These are phyloP conservation scores for Saturnispora diversa DNA, from an alignment of 805 yeast species.

Conservation along the genomic window DNA sequence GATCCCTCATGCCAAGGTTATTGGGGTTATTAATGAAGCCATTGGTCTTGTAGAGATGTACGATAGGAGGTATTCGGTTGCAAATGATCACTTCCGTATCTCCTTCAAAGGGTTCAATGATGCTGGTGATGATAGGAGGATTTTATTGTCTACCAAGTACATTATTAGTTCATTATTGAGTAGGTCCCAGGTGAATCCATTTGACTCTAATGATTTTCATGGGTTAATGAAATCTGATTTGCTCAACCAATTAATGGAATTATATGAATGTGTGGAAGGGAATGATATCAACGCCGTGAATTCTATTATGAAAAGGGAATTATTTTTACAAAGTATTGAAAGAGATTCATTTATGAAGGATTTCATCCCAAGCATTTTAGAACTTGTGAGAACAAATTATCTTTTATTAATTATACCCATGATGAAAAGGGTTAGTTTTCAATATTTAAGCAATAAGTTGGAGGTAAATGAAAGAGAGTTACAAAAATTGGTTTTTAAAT, in stretches of 20 bases:
- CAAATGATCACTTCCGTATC: constrained; percentile 42
- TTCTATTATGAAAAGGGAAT: constrained; percentile 13
- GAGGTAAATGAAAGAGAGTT: constrained; percentile 17
- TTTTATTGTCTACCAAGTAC: constrained; percentile 50
- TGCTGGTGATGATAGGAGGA: constrained; percentile 54
- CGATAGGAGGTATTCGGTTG: constrained; percentile 49
- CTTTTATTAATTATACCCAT: constrained; percentile 18
- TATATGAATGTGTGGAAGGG: constrained; percentile 24
- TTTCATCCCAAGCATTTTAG: constrained; percentile 23
- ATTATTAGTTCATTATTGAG: constrained; percentile 54
- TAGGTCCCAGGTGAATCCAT: constrained; percentile 62
- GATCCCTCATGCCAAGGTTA: constrained; percentile 65
- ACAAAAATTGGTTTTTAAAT: constrained; percentile 21
- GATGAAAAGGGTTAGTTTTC: constrained; percentile 21
- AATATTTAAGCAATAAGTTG: constrained; percentile 17
- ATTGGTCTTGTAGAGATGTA: constrained; percentile 64
- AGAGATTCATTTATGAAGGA: constrained; percentile 16
- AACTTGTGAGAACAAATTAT: constrained; percentile 21
- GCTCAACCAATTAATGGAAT: constrained; percentile 20
- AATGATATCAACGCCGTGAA: constrained; percentile 22
- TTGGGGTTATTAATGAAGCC: constrained; percentile 70
- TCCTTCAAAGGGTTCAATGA: constrained; percentile 42
- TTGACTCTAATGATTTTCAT: constrained; percentile 62
- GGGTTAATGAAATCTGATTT: constrained; percentile 22
- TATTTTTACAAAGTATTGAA: constrained; percentile 7